Evolutionary conservation across 257 asterid genomes (phyloP), one percentile per base, ranked within the genome.

Genomic region (Lycium barbarum): DNA sequence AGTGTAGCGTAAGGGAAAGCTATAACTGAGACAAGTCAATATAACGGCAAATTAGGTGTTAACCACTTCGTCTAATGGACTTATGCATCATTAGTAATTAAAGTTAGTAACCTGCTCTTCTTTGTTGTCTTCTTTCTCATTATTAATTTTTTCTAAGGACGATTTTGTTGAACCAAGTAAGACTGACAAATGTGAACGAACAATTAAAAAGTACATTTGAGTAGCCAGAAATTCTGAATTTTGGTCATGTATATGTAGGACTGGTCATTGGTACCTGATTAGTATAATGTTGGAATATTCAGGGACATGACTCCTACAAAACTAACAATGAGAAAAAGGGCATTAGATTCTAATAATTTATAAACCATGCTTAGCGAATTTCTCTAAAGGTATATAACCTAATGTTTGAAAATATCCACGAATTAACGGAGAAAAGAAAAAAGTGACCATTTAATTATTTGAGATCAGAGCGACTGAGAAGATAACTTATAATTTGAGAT

Each of bases 1-100:
- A 49, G 20, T 59, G 43, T 59, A 81, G 53, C 84, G 59, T 59
- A 40, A 81, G 59, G 76, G 76, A 57, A 65, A 81, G 73, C 22
- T 49, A 81, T 6, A n/a, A 81, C 35, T n/a, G 59, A 47, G 84
- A 61, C 47, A 81, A 62, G 84, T 81, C 76, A 81, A 61, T n/a
- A 43, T 81, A 47, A 35, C 84, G 38, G 84, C 61, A 81, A 43
- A 81, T 36, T 81, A 61, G 84, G 84, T 40, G 45, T 45, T 65
- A 62, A n/a, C 76, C 61, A 81, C 84, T 62, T 76, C 26, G 26
- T 26, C 26, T 76, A 51, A 26, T 76, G 47, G 63, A 51, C 63
- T 51, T 51, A 49, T 6, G 82, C 63, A 51, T 76, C 63, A 76
- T 13, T 4, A 11, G n/a, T 73, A 20, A 20, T 51, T 13, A 26